Evolutionary conservation across 2,329 filamentous ascomycete genomes (phyloP).

Genomic region (Sordariomycetes sp.): DNA sequence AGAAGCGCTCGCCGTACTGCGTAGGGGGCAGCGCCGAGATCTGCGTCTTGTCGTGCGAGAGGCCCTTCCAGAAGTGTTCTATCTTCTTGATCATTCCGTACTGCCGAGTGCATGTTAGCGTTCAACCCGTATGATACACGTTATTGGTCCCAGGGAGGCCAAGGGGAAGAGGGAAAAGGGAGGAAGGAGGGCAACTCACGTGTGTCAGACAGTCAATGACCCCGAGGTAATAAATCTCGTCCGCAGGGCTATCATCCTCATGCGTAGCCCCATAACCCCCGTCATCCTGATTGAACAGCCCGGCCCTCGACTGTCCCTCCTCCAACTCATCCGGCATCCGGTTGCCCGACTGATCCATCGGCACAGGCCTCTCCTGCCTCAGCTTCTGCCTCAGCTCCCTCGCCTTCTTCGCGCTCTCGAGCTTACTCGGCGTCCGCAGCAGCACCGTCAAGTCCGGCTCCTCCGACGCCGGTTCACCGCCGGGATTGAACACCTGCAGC

Average conservation of each 20-base stretch:
- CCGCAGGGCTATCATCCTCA: slow-evolving; percentile 69
- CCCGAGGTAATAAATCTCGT: slow-evolving; percentile 94
- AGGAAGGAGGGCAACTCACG: slow-evolving; percentile 41
- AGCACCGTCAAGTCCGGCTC: slow-evolving; percentile 52
- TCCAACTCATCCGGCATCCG: slow-evolving; percentile 86
- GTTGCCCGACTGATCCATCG: slow-evolving; percentile 68
- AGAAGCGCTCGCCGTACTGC: slow-evolving; percentile 85
- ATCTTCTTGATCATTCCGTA: slow-evolving; percentile 91
- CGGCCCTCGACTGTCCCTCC: slow-evolving; percentile 54
- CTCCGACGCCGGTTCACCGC: slow-evolving; percentile 50
- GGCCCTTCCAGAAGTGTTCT: slow-evolving; percentile 93
- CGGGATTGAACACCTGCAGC: slow-evolving; percentile 85
- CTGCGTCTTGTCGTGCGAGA: slow-evolving; percentile 69
- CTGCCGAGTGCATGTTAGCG: slow-evolving; percentile 25
- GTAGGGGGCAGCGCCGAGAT: slow-evolving; percentile 88
- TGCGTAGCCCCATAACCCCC: slow-evolving; percentile 89
- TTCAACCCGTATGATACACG: not conserved
- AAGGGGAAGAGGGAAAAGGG: not conserved
- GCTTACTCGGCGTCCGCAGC: slow-evolving; percentile 80
- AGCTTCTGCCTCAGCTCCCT: slow-evolving; percentile 85
- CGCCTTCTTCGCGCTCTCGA: slow-evolving; percentile 84
- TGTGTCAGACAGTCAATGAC: slow-evolving; percentile 98
- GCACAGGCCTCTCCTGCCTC: slow-evolving; percentile 84
- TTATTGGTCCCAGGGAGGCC: not conserved
- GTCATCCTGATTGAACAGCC: slow-evolving; percentile 85